Percentiles rank a stretch among this genome's conserved stretches.
Conservation (phyloP, 2,329 filamentous ascomycete species). For the Ascochyta lentis region DNA sequence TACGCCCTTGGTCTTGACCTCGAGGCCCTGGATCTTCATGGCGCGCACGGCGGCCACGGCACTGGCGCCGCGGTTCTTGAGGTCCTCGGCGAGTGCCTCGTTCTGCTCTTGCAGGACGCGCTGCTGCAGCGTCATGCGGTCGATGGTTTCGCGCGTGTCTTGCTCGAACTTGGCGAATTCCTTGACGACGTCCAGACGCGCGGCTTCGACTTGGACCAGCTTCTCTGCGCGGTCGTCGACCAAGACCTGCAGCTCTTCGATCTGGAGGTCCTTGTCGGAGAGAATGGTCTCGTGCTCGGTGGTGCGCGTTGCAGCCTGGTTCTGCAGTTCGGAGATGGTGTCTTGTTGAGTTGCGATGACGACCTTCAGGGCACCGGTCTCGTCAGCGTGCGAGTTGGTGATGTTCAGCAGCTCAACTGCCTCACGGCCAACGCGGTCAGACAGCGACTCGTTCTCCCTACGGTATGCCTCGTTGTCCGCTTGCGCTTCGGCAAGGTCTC, state of each 20-base stretch:
- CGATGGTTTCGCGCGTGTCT: constrained; percentile 41
- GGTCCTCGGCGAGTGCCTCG: constrained; percentile 34
- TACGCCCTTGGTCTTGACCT: constrained; percentile 34
- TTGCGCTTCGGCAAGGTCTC: constrained; percentile 26
- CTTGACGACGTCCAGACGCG: constrained; percentile 44
- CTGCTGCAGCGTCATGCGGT: constrained; percentile 36
- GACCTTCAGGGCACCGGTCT: constrained; percentile 46
- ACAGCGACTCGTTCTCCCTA: constrained; percentile 38
- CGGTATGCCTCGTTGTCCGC: constrained; percentile 35
- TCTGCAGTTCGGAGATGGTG: constrained; percentile 47
- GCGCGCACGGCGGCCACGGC: constrained; percentile 40
- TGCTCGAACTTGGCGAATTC: constrained; percentile 36
- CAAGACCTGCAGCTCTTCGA: constrained; percentile 44
- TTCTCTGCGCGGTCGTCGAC: constrained; percentile 42
- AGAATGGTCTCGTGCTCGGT: constrained; percentile 36
- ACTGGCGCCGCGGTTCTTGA: constrained; percentile 38
- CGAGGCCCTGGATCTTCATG: constrained; percentile 43
- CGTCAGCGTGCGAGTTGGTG: constrained; percentile 30
- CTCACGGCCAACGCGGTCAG: constrained; percentile 37
- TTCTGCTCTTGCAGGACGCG: constrained; percentile 40
- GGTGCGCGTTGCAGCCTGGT: constrained; percentile 28
- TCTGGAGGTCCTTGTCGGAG: constrained; percentile 36
- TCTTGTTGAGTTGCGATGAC: constrained; percentile 48
- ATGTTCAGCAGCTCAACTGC: constrained; percentile 42
- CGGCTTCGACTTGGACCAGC: constrained; percentile 40